Conservation (phyloP, 805 yeast species). For the Cyberlindnera veronae region DNA sequence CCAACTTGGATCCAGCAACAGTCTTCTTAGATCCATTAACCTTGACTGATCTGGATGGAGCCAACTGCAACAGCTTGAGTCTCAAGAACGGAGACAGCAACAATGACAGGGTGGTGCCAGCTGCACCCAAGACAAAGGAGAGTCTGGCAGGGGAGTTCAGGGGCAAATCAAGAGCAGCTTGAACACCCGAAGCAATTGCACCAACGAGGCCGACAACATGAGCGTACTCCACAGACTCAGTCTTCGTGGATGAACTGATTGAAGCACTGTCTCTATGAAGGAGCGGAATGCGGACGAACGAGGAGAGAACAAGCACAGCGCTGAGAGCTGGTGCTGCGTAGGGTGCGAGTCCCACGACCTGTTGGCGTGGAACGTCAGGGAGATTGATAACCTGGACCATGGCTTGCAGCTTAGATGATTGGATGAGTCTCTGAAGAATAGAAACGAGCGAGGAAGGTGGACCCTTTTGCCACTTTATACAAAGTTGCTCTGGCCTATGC, state of each 20-base stretch:
- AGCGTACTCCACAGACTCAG: too few relatives aligned
- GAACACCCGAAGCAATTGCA: constrained; percentile 16
- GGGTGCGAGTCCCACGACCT: constrained; percentile 1
- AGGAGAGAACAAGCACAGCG: constrained; percentile 2
- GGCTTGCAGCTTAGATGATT: not conserved
- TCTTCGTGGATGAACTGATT: too few relatives aligned
- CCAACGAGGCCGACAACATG: constrained; percentile 12
- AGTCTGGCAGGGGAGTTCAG: constrained; percentile 16
- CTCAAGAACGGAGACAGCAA: constrained; percentile 18
- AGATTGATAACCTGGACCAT: constrained; percentile 11
- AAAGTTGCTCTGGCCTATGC: too few relatives aligned
- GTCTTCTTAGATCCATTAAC: constrained; percentile 3
- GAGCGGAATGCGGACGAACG: constrained; percentile 16
- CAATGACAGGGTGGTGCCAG: constrained; percentile 12
- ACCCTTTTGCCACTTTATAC: not conserved
- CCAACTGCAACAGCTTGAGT: too few relatives aligned
- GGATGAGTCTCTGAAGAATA: not conserved
- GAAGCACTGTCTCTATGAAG: too few relatives aligned
- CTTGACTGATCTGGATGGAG: constrained; percentile 10
- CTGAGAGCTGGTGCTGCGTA: not conserved
- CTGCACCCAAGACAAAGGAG: constrained; percentile 19
- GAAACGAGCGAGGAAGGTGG: not conserved
- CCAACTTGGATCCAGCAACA: constrained; percentile 14
- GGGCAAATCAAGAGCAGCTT: constrained; percentile 14
- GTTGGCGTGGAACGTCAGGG: constrained; percentile 5